Evolutionary conservation across 2,329 filamentous ascomycete species (phyloP).

Genomic region (Sporothrix mexicana): DNA sequence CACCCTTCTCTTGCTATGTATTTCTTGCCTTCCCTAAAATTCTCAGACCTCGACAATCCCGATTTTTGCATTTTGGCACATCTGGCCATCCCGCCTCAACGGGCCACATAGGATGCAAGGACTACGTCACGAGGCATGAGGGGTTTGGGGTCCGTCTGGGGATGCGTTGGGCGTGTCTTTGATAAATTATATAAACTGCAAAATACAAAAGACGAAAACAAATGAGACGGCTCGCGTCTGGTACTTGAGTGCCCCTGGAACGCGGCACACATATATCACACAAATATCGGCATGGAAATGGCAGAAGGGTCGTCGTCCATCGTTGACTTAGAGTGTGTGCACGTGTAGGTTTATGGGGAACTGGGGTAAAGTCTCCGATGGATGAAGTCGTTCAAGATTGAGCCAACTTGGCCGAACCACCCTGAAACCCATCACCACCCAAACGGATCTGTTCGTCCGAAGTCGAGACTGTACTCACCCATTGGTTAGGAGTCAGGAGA

Average conservation of each 20-base stretch:
- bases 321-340: not conserved
- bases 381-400: not conserved
- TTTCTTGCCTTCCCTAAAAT: not conserved
- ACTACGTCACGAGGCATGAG: constrained; percentile 17
- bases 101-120: not conserved
- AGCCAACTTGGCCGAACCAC: not conserved
- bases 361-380: constrained; percentile 14
- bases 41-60: not conserved
- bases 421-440: not conserved
- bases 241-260: constrained; percentile 10
- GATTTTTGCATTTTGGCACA: not conserved
- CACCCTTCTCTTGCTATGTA: not conserved
- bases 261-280: constrained; percentile 16
- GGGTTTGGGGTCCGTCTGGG: not conserved
- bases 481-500: not conserved
- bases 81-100: not conserved
- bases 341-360: not conserved
- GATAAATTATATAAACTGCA: too few relatives aligned
- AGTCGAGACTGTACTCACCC: not conserved
- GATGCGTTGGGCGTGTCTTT: not conserved
- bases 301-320: not conserved
- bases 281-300: not conserved
- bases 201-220: not conserved
- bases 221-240: constrained; percentile 1
- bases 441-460: constrained; percentile 12